Base-by-base conservation (phyloP, 2,329 filamentous ascomycete species). In the Fusarium nodosum region DNA sequence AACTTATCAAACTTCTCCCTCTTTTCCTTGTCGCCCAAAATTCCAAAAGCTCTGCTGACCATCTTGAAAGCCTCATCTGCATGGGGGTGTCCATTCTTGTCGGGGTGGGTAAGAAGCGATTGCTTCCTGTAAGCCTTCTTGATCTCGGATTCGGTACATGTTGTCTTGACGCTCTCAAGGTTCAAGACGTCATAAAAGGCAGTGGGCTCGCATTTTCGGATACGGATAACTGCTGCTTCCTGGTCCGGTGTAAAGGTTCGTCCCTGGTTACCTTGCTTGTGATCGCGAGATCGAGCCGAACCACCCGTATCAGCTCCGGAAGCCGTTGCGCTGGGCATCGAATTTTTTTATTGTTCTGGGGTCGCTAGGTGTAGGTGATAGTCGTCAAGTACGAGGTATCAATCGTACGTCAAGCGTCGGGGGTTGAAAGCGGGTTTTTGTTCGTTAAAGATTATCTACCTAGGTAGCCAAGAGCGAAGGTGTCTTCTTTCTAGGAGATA, bases 11-110 rank as follows among this genome's bases (percentile, higher is more conserved):
- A 99, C 79, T 92, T 93, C 18, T 91, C 86, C 77, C 75, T 73
- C 88, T 98, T 98, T 70, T 98, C 95, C 76, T 93, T 88, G 79
- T 99, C 96, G 66, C 93, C 95, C 50, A 99, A 84, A 54, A 98
- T 89, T 74, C 97, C 92, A 79, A 99, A 99, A 18, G 96, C 96
- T 74, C 93, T 88, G 76, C 93, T 92, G 26, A 99, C 94, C 92
- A 97, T 92, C 85, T 99, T 99, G 84, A 99, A 99, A 33, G 96
- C 96, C 83, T 99, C 96, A 79, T 97, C 96, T 57, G 96, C 95
- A 64, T 97, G 90, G 38, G 95, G 91, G 79, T 97, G 94, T 52
- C 94, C 94, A 85, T 99, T 99, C 85, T 99, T 99, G 85, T 99
- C 96, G 68, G 96, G 96, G 84, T 99, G 96, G 63, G 96, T 99